Percentiles rank a stretch among this genome's conserved stretches.
These are phyloP conservation scores for Prunus campanulata DNA, from an alignment of 306 rosid genomes.

Conservation along the genomic window DNA sequence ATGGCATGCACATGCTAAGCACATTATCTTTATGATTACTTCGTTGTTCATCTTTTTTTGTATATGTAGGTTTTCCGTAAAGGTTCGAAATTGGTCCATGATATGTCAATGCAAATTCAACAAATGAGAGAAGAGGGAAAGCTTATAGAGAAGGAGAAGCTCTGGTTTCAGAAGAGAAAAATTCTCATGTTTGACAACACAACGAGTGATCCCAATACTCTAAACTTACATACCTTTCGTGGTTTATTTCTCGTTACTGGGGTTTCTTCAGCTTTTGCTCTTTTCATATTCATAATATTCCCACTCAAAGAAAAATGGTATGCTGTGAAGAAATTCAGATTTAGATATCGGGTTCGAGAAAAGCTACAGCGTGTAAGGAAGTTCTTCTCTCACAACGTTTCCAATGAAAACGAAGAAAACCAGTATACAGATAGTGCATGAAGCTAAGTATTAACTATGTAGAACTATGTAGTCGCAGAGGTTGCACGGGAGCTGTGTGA, in stretches of 20 bases:
- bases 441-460: no score
- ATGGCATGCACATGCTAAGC: no score
- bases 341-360: not conserved
- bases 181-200: not conserved
- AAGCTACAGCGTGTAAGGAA: no score
- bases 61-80: no score
- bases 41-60: no score
- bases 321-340: not conserved
- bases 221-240: not conserved
- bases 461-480: no score
- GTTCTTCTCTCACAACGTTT: no score
- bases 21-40: no score
- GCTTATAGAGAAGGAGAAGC: not conserved
- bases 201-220: not conserved
- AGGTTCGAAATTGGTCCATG: not conserved
- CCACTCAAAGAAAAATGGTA: not conserved
- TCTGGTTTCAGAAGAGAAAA: not conserved
- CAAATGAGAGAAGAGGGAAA: conserved; percentile 1
- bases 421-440: no score
- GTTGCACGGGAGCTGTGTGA: no score
- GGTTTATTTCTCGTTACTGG: not conserved
- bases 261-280: not conserved
- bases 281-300: not conserved
- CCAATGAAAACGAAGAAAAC: no score
- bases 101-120: not conserved